Evolutionary conservation across 2,329 filamentous ascomycete species (phyloP).

Genomic region (Diaporthe sp.): DNA sequence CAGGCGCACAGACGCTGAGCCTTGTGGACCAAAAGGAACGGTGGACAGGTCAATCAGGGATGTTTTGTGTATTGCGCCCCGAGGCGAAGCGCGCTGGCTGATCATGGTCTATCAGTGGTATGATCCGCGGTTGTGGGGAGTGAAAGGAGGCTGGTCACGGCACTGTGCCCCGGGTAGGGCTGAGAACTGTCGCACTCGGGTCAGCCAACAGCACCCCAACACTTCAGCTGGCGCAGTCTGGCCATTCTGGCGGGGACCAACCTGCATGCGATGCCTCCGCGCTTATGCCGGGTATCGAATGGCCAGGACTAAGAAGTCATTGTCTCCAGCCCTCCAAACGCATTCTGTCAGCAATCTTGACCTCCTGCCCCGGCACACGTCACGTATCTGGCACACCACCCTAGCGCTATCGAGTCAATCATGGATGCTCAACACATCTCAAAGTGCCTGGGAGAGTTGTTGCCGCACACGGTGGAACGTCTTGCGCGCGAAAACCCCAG

Average conservation of each 20-base stretch:
- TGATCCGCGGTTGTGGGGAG: background rate
- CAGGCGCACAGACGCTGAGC: background rate
- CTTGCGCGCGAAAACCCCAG: background rate
- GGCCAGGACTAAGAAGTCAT: background rate
- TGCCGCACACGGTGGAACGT: constrained; percentile 45
- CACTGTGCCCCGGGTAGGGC: background rate
- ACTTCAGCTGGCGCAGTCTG: background rate
- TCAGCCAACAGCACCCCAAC: background rate
- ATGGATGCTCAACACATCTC: background rate
- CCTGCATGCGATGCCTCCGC: background rate
- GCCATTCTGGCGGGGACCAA: background rate
- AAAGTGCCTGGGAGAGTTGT: background rate
- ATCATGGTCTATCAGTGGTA: background rate
- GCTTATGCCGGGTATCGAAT: background rate
- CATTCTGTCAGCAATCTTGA: background rate
- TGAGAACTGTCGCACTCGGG: background rate
- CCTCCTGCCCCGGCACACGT: background rate
- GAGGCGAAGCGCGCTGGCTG: background rate
- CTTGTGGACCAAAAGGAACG: background rate
- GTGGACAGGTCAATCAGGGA: background rate
- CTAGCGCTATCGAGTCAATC: background rate
- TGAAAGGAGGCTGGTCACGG: background rate
- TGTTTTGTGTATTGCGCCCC: background rate
- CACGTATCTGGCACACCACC: background rate
- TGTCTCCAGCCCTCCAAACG: background rate